Base-by-base conservation (phyloP, 2,329 filamentous ascomycete genomes). In the Aspergillus hortae region DNA sequence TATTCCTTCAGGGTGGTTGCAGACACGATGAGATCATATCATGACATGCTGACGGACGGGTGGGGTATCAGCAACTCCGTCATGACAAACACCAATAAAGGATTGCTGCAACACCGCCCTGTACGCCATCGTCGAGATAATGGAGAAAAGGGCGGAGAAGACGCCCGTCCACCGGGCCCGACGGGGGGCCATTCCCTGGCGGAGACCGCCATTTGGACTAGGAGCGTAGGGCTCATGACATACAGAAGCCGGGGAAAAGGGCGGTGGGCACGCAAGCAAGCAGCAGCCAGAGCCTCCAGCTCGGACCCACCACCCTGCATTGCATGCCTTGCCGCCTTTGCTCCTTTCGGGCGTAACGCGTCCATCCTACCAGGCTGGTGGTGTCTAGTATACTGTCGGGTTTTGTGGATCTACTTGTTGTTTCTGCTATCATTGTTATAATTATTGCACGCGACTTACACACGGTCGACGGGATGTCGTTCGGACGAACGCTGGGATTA, bases 151-250 rank as follows among this genome's bases (percentile, higher is more conserved):
- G 27, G 27, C 27, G 27, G 27, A 15, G 19, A 41, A 47, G 32
- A 44, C 27, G 27, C 27, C 27, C 1, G 27, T 30, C 10, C 6
- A 11, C 27, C 6, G 27, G 27, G 10, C 27, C 27, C 27, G 23
- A 33, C 21, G 23, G 40, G 40, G 14, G 44, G 43, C 33, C n/a
- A 52, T 21, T n/a, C 15, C 35, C 9, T 38, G 15, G 35, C 35
- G 14, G 36, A 49, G 45, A 48, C 50, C 50, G 50, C 50, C 40
- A 44, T 30, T 44, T 49, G n/a, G 2, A 30, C 33, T 15, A 49
- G 12, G 27, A 35, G 33, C 17, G 35, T 44, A 44, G 41, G 41
- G 41, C 30, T 35, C 40, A 49, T 44, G 15, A 42, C 41, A 44
- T 44, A 44, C 47, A 35, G 19, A 44, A 42, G 40, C 33, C 40